A percentile compares a stretch with the other conserved stretches of the same genome.
These are phyloP conservation scores for Prunus dulcis DNA, from an alignment of 306 rosid species.

Conservation along the genomic window DNA sequence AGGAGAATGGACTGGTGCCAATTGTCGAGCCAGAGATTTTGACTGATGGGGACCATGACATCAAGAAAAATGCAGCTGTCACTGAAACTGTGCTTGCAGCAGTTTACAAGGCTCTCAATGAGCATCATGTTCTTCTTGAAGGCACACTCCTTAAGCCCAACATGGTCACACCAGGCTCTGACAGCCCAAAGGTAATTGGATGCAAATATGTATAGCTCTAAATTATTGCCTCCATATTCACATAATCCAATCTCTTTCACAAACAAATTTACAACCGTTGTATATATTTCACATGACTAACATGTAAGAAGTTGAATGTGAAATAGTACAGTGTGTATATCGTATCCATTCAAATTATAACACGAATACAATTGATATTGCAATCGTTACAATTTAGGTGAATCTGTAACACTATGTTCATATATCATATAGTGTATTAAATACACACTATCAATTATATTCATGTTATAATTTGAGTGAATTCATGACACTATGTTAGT, in stretches of 20 bases:
- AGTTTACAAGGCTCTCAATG: slow-evolving; percentile 81
- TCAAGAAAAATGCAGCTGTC: slow-evolving; percentile 72
- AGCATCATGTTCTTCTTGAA: slow-evolving; percentile 90
- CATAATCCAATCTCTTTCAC: neutral
- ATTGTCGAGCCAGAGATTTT: slow-evolving; percentile 92
- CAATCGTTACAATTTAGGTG: neutral
- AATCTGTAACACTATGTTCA: neutral
- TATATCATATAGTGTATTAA: neutral
- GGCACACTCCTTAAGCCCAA: slow-evolving; percentile 92
- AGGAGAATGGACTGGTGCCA: slow-evolving; percentile 90
- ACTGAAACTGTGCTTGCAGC: slow-evolving; percentile 79
- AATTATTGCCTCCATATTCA: neutral
- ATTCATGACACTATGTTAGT: neutral
- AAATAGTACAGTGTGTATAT: neutral
- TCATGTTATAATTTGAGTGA: neutral
- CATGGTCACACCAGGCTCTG: slow-evolving; percentile 93
- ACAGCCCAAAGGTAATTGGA: slow-evolving; percentile 61
- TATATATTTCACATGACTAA: neutral
- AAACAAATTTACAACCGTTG: neutral
- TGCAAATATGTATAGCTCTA: neutral
- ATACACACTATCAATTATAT: neutral
- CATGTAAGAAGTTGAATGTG: neutral
- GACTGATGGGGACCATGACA: slow-evolving; percentile 75
- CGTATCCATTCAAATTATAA: neutral
- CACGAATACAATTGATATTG: neutral